These are phyloP conservation scores for Amaranthus cruentus DNA, from an alignment of 148 eudicot genomes.

Conservation along the genomic window DNA sequence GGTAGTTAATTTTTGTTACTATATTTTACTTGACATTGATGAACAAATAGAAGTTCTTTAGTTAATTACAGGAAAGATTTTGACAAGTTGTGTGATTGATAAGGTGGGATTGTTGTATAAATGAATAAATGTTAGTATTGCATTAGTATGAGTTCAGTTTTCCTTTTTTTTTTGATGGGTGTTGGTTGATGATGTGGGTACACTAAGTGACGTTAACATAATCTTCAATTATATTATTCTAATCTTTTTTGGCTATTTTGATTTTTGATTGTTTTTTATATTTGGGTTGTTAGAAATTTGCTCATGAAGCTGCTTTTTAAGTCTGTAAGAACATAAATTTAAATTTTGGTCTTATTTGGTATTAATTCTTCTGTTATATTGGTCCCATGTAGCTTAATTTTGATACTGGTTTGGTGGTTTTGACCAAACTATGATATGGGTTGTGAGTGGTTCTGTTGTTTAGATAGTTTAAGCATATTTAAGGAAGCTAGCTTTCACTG, in stretches of 20 bases:
- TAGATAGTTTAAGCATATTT: not conserved
- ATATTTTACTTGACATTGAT: not conserved
- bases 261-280: not conserved
- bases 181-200: conserved; percentile 8
- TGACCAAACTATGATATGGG: not conserved
- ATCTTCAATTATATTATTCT: not conserved
- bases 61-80: not conserved
- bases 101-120: conserved; percentile 10
- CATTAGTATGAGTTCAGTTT: conserved; percentile 4
- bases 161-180: not conserved
- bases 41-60: conserved; percentile 7
- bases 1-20: not conserved
- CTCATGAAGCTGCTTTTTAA: not conserved
- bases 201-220: not conserved
- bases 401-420: not conserved
- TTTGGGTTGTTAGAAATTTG: not conserved
- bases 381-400: not conserved
- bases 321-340: not conserved
- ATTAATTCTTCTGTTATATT: not conserved
- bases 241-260: not conserved
- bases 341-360: conserved; percentile 1
- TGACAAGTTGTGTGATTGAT: not conserved
- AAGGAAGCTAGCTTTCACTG: not conserved
- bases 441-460: conserved; percentile 5
- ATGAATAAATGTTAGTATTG: conserved; percentile 9